Conservation (phyloP, 129 eudicot genomes). For the Helianthus annuus region HanXRQr2.0-SUNRISE NC_035436.2:181833691-181834190, state of each 20-base stretch:
- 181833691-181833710: constrained; percentile 63
- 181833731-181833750: constrained; percentile 34
- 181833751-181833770: constrained; percentile 31
- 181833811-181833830: constrained; percentile 34
- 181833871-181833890: constrained; percentile 40
- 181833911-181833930: constrained; percentile 36
- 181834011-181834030: constrained; percentile 76
- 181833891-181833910: constrained; percentile 14
- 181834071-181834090: too few relatives aligned
- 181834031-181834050: constrained; percentile 59
- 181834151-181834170: constrained; percentile 43
- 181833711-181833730: constrained; percentile 57
- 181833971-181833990: constrained; percentile 40
- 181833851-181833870: constrained; percentile 40
- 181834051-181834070: constrained; percentile 41
- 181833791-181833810: constrained; percentile 24
- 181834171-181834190: constrained; percentile 59
- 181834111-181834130: too few relatives aligned
- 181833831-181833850: constrained; percentile 37
- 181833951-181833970: constrained; percentile 60
- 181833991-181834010: constrained; percentile 60
- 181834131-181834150: constrained; percentile 39
- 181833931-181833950: constrained; percentile 55
- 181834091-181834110: too few relatives aligned
- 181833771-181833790: constrained; percentile 25